Evolutionary conservation across 2,329 filamentous ascomycete species (phyloP).

Genomic region (Ceratocystis cubensis): DNA sequence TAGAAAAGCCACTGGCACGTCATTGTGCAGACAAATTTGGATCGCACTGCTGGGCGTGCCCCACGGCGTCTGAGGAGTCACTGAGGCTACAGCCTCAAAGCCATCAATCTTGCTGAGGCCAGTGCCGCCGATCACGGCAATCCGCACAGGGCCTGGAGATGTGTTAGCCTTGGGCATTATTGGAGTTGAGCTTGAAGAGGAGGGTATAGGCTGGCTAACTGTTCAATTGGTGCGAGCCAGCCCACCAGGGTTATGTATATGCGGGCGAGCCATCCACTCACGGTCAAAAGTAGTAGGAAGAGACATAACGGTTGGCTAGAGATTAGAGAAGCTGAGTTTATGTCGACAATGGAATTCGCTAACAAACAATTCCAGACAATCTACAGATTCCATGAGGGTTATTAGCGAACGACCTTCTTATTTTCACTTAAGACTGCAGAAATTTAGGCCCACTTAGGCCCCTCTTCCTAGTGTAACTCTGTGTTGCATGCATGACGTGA

Average conservation of each 20-base stretch:
- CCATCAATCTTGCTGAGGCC: slow-evolving; percentile 77
- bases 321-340: not conserved
- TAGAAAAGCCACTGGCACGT: slow-evolving; percentile 77
- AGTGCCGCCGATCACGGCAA: slow-evolving; percentile 87
- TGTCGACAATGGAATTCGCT: not conserved
- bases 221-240: too few relatives aligned
- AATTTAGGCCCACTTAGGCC: not conserved
- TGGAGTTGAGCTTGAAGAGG: not conserved
- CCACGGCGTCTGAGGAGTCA: slow-evolving; percentile 78
- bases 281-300: slow-evolving; percentile 49
- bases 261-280: slow-evolving; percentile 28
- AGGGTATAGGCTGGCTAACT: not conserved
- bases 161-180: slow-evolving; percentile 15
- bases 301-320: slow-evolving; percentile 22
- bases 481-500: not conserved
- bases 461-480: slow-evolving; percentile 6
- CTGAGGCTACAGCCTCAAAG: slow-evolving; percentile 69
- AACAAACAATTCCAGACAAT: not conserved
- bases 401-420: not conserved
- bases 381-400: not conserved
- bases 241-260: not conserved
- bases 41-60: slow-evolving; percentile 64
- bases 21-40: slow-evolving; percentile 75
- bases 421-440: not conserved
- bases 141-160: slow-evolving; percentile 54